Base-by-base conservation (phyloP, 192 early-diverging fungal species). In the Umbelopsis isabellina region DNA sequence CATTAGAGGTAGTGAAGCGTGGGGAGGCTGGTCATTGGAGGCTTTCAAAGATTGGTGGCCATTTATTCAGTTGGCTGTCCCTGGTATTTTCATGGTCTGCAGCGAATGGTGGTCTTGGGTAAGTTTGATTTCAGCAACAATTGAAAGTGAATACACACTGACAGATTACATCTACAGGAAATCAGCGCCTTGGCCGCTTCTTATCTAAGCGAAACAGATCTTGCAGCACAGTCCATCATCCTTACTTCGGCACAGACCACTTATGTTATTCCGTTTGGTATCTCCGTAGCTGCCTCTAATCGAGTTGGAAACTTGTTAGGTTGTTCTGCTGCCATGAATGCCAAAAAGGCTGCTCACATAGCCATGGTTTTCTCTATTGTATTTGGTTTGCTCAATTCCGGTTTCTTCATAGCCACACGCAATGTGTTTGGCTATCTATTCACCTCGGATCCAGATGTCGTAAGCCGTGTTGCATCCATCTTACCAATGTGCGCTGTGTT, bases 11-110 rank as follows among this genome's bases (percentile, higher is more conserved):
- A 69, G 79, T 50, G 83, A 92, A 45, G 88, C 86, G 52, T 98
- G 93, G 95, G 95, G 93, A 51, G 96, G 94, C 10, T 95, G 92
- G 91, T 90, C 93, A 13, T 79, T 84, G 7, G 85, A 89, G 37
- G 87, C 91, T 2, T 75, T 96, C 44, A 66, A 82, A 44, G 84
- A 79, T 27, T 87, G 90, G 82, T 67, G 71, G 18, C 82, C 82
- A 8, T 84, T 92, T 55, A 16, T 87, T 46, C 83, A 80, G 69
- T 84, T 99, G 23, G 95, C 90, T 0, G 45, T 92, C 1, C 93
- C 94, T 0, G 93, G 93, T 6, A 83, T 92, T 6, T 70, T 92
- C n/a, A 92, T 94, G 85, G 80, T 91, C 4, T 89, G 91, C 68
- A 84, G 86, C 11, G 94, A 95, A 75, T 91, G 91, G 85, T 84